Evolutionary conservation across 331 rosid species (phyloP).

Genomic region (Phaseolus coccineus): DNA sequence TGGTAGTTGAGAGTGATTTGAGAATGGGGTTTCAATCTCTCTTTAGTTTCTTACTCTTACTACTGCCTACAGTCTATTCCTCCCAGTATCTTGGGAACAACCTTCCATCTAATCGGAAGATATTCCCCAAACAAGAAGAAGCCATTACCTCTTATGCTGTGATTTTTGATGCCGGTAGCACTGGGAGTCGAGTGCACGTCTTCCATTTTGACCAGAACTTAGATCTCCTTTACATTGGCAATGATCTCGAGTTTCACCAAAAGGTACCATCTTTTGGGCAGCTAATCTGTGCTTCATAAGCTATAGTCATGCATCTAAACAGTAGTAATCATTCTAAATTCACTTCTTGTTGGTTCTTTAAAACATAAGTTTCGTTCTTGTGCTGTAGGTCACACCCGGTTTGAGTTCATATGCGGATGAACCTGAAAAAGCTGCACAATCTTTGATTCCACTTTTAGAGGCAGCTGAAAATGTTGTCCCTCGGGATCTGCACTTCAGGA

Average conservation of each 20-base stretch:
- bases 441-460: slow-evolving; percentile 62
- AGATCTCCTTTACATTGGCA: slow-evolving; percentile 60
- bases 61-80: slow-evolving; percentile 50
- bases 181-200: slow-evolving; percentile 89
- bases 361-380: neutral
- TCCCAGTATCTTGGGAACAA: slow-evolving; percentile 5
- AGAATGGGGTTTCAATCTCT: no score
- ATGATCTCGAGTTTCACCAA: neutral
- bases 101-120: slow-evolving; percentile 55
- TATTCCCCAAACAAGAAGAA: slow-evolving; percentile 42
- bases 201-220: slow-evolving; percentile 69
- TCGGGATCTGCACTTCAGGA: slow-evolving; percentile 49
- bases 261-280: neutral
- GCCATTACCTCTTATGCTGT: slow-evolving; percentile 59
- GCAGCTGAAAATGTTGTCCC: slow-evolving; percentile 70
- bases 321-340: neutral
- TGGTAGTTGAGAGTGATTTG: no score
- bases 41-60: slow-evolving; percentile 46
- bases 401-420: slow-evolving; percentile 66
- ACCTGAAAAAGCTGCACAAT: slow-evolving; percentile 72
- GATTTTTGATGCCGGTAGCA: slow-evolving; percentile 90
- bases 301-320: neutral
- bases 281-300: neutral
- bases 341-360: neutral
- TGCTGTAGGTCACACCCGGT: slow-evolving; percentile 64